Percentiles rank a stretch among this genome's conserved stretches.
These are phyloP conservation scores for Zhuliangozyma blackwelliae DNA, from an alignment of 1,139 yeast species.

Conservation along the genomic window DNA sequence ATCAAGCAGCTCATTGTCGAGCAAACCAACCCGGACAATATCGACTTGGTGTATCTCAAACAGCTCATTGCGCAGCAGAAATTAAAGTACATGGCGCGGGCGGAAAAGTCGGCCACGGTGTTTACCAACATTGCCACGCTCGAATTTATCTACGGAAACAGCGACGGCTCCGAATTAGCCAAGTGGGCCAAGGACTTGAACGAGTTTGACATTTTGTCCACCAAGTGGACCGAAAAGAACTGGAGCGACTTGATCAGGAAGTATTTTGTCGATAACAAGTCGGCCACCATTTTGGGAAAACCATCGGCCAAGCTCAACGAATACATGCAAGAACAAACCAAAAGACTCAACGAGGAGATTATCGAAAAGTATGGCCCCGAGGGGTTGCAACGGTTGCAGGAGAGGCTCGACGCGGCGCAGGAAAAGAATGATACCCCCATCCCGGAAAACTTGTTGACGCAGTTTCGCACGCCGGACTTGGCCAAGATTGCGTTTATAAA, in stretches of 20 bases:
- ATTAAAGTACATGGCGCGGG: constrained; percentile 56
- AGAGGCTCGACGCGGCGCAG: constrained; percentile 58
- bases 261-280: constrained; percentile 59
- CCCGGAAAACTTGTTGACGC: constrained; percentile 59
- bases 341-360: constrained; percentile 46
- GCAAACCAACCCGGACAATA: constrained; percentile 43
- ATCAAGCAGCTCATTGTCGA: constrained; percentile 48
- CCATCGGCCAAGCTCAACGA: constrained; percentile 70
- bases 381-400: constrained; percentile 53
- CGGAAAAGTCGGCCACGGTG: constrained; percentile 63
- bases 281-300: constrained; percentile 67
- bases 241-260: constrained; percentile 60
- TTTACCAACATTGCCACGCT: constrained; percentile 66
- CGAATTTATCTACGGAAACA: constrained; percentile 76
- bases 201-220: constrained; percentile 55
- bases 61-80: constrained; percentile 65
- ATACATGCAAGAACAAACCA: constrained; percentile 46
- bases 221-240: constrained; percentile 61
- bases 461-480: constrained; percentile 72
- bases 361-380: constrained; percentile 50
- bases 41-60: constrained; percentile 63
- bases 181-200: constrained; percentile 50
- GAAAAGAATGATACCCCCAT: constrained; percentile 66
- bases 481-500: constrained; percentile 67
- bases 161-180: constrained; percentile 54